These are phyloP conservation scores for Colletotrichum sp. DNA, from an alignment of 2,329 filamentous ascomycete genomes.

Conservation along the genomic window DNA sequence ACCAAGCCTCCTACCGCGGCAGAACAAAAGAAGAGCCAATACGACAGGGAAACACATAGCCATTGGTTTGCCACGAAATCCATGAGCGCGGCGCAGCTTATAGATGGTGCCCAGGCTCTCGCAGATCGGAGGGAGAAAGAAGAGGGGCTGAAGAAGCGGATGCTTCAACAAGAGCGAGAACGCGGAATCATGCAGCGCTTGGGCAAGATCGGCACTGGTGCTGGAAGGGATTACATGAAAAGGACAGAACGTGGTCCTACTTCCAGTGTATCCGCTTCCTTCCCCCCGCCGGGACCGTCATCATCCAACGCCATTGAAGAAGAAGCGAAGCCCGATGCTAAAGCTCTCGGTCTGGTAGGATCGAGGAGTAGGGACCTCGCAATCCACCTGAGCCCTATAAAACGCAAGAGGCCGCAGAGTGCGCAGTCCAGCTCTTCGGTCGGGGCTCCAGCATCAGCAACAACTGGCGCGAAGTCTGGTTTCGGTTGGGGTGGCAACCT, in stretches of 20 bases:
- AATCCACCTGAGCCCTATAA: constrained; percentile 63
- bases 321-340: constrained; percentile 46
- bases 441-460: constrained; percentile 20
- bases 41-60: constrained; percentile 64
- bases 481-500: constrained; percentile 65
- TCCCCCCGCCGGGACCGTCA: not conserved
- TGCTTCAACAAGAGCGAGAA: constrained; percentile 74
- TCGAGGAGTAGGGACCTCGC: constrained; percentile 43
- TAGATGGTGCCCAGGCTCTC: constrained; percentile 69
- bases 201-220: constrained; percentile 65
- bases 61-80: constrained; percentile 58
- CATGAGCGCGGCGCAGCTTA: constrained; percentile 62
- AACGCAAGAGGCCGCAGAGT: constrained; percentile 64
- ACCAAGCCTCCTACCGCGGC: constrained; percentile 35
- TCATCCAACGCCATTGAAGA: constrained; percentile 27
- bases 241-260: constrained; percentile 26
- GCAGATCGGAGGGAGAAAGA: constrained; percentile 65
- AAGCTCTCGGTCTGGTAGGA: constrained; percentile 46
- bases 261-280: not conserved
- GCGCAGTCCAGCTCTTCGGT: constrained; percentile 41
- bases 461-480: constrained; percentile 28
- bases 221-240: constrained; percentile 75
- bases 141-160: constrained; percentile 68
- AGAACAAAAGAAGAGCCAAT: constrained; percentile 44
- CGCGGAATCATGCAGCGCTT: constrained; percentile 74